Percentiles rank a stretch among this genome's conserved stretches.
These are phyloP conservation scores for Friedmanniomyces endolithicus DNA, from an alignment of 495 filamentous ascomycete species.

Conservation along the genomic window DNA sequence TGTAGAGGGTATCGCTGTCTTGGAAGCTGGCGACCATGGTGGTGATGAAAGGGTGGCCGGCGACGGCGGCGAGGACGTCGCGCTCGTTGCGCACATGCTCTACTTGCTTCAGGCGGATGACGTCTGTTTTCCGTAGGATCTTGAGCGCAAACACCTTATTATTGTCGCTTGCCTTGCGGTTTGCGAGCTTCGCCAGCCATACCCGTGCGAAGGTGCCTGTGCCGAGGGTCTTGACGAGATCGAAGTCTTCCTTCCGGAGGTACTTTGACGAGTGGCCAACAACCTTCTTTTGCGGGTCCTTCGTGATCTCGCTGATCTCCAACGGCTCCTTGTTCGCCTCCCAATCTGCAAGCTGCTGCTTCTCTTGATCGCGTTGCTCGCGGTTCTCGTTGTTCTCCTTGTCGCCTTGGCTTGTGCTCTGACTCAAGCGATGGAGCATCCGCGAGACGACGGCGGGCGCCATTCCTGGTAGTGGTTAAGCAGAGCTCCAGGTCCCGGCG, in stretches of 20 bases:
- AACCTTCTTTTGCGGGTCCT: slow-evolving; percentile 44
- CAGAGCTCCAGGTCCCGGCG: not conserved
- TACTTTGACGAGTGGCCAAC: slow-evolving; percentile 44
- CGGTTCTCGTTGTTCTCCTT: slow-evolving; percentile 16
- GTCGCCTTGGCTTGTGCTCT: slow-evolving; percentile 12
- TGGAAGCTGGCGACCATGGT: slow-evolving; percentile 82
- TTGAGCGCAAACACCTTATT: slow-evolving; percentile 84
- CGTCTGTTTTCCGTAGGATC: slow-evolving; percentile 79
- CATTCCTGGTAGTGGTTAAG: slow-evolving; percentile 3
- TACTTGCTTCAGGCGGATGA: slow-evolving; percentile 92
- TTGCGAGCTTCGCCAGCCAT: slow-evolving; percentile 59
- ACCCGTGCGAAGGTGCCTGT: slow-evolving; percentile 95
- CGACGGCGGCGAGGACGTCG: slow-evolving; percentile 69
- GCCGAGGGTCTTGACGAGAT: slow-evolving; percentile 77
- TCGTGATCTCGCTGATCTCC: slow-evolving; percentile 41
- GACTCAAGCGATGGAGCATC: slow-evolving; percentile 17
- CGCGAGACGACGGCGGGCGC: slow-evolving; percentile 18
- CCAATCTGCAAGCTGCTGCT: slow-evolving; percentile 36
- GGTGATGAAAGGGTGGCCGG: slow-evolving; percentile 91
- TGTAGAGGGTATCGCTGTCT: slow-evolving; percentile 77
- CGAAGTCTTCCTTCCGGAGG: slow-evolving; percentile 60
- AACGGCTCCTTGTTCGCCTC: slow-evolving; percentile 36
- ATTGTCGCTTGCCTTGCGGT: slow-evolving; percentile 21
- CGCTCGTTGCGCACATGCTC: slow-evolving; percentile 96
- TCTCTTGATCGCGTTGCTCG: slow-evolving; percentile 35